Conservation (phyloP, 345 rosid genomes). For the Clausena lansium region DNA sequence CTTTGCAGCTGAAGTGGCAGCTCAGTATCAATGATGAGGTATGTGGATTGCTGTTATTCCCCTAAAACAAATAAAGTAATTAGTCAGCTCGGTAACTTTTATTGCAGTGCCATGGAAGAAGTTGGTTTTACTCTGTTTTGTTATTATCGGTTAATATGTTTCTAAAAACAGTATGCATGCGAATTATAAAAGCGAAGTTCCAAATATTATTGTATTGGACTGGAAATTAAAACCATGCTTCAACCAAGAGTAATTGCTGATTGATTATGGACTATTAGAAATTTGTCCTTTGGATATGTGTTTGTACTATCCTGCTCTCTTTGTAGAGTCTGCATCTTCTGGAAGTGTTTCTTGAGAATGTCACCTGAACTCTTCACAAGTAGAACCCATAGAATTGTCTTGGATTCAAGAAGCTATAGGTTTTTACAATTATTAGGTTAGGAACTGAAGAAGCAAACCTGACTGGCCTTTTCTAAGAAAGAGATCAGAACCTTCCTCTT, state of each 20-base stretch:
- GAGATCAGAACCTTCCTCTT: background rate
- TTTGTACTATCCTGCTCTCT: background rate
- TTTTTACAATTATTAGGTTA: background rate
- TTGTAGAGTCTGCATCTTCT: background rate
- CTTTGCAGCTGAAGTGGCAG: conserved; percentile 83
- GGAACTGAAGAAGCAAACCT: background rate
- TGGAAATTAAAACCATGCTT: background rate
- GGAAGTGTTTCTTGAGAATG: background rate
- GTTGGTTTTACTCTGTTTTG: background rate
- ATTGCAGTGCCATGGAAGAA: background rate
- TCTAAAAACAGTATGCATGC: background rate
- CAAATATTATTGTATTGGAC: background rate
- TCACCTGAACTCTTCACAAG: background rate
- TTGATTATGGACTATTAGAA: background rate
- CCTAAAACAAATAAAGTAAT: background rate
- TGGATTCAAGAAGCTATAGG: background rate
- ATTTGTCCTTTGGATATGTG: background rate
- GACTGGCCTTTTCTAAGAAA: background rate
- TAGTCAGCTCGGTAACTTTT: background rate
- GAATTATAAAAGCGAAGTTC: background rate
- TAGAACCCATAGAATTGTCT: background rate
- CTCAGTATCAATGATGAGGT: conserved; percentile 70
- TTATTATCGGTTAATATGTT: background rate
- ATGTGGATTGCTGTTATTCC: conserved; percentile 3
- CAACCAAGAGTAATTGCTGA: background rate